Base-by-base conservation (phyloP, 129 eudicot species). In the Mikania micrantha region DNA sequence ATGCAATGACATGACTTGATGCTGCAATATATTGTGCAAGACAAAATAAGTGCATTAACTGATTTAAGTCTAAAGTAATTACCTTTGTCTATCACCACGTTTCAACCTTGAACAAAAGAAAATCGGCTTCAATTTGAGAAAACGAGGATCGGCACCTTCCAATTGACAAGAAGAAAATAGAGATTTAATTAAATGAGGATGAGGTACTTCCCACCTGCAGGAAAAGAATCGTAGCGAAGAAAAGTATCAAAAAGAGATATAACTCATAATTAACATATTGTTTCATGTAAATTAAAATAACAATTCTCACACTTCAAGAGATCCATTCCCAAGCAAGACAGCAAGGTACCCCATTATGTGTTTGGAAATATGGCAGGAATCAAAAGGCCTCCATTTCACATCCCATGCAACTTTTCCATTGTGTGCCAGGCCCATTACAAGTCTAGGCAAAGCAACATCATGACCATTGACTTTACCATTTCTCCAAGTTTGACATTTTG, bases 351-450 rank as follows among this genome's bases (percentile, higher is more conserved):
- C 98, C 95, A 92, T 84, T 50, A 80, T 70, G 31, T 76, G 74
- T 57, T 63, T 82, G 69, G 82, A 79, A 49, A 52, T 72, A 69
- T 59, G 29, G 22, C 7, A 22, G 45, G 76, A 70, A 71, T 49
- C 61, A 34, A 25, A 50, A 19, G 98, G 98, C 61, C 78, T 74
- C 98, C 98, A 92, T 70, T 92, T 92, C 52, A 84, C 82, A 86
- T 88, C 98, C 98, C 98, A 86, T 9, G 87, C 95, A 68, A 92
- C 95, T 79, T 88, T 88, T 39, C 98, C 98, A 73, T 88, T 83
- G 77, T 92, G 98, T 68, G 91, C 98, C 70, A 92, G 74, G 69
- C 98, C 87, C 67, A 88, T 57, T 67, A 92, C 76, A 81, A 82
- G 85, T 80, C 95, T 84, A 78, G 98, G 98, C 70, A 88, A 79